Evolutionary conservation across 2,329 filamentous ascomycete genomes (phyloP), one percentile per base, ranked within the genome.

Genomic region (Fusarium subtropicale): DNA sequence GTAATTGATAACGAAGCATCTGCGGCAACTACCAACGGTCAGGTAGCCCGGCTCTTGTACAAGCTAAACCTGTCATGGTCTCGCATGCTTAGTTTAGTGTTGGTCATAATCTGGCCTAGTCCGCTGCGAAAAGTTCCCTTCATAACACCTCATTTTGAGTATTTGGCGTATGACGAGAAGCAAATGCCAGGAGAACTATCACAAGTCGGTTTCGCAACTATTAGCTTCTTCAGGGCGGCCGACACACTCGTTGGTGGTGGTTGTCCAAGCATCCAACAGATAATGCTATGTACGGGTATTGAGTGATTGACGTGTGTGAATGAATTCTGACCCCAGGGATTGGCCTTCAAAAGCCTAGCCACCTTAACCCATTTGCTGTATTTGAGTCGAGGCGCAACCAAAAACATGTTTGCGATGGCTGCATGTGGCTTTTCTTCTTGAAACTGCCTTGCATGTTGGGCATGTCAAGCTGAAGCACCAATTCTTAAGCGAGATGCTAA

Each of bases 21-120:
- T 48, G 47, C 33, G 20, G 30, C 28, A 33, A 24, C 36, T 39
- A 39, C 31, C 55, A 65, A 60, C 47, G 38, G 48, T 22, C 62
- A 52, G 54, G 60, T 38, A 61, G 44, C 61, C 38, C 48, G 50
- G 50, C 53, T 44, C 39, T 58, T 52, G 63, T 34, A 39, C 28
- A 48, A 58, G 59, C 67, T 74, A 74, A 61, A 33, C 69, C 66
- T 52, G 39, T 60, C 60, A 47, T 46, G 69, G 67, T 31, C 56
- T 57, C 54, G 45, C 60, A 62, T 70, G 63, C 65, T 64, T 74
- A 56, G 50, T 58, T 48, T 74, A 72, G 60, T 66, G 67, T 53
- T 62, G 50, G 57, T 50, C 50, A 53, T 52, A 34, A 33, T 69
- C 46, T 44, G 62, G 42, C 54, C 36, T 47, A 56, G 39, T 46